These are phyloP conservation scores for Lagenaria siceraria DNA, from an alignment of 306 rosid species.

Conservation along the genomic window DNA sequence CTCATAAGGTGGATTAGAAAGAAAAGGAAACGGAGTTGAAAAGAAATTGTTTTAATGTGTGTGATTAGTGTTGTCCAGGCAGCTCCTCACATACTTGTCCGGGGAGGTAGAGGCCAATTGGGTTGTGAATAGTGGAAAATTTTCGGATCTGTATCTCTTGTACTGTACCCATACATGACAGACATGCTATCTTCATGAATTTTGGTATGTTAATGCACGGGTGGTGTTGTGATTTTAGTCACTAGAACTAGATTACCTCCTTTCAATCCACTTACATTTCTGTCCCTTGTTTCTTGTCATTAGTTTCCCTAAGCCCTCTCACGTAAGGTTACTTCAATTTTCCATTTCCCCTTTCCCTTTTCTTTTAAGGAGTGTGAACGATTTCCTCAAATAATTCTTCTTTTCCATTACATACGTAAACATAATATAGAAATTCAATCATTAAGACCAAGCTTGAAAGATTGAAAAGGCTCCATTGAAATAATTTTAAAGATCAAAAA, in stretches of 20 bases:
- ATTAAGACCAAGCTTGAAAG: neutral
- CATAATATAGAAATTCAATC: neutral
- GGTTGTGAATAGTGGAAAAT: slow-evolving; percentile 3
- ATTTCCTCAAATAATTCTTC: neutral
- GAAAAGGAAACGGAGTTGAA: neutral
- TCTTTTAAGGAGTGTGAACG: neutral
- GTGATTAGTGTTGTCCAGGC: neutral
- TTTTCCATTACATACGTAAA: neutral
- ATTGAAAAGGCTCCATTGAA: neutral
- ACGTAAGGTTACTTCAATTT: neutral
- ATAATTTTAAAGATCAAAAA: neutral
- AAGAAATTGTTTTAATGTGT: neutral
- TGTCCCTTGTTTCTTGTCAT: neutral
- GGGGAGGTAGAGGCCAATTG: neutral
- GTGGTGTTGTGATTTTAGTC: neutral
- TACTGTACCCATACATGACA: neutral
- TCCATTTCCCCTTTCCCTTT: neutral
- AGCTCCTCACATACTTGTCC: neutral
- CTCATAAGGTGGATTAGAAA: slow-evolving; percentile 17
- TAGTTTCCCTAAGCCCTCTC: neutral
- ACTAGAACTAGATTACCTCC: neutral
- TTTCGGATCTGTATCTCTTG: neutral
- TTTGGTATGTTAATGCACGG: neutral
- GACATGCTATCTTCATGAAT: neutral
- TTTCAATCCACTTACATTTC: neutral